Conservation (phyloP, 2,329 filamentous ascomycete species). For the Alternaria panax region DNA sequence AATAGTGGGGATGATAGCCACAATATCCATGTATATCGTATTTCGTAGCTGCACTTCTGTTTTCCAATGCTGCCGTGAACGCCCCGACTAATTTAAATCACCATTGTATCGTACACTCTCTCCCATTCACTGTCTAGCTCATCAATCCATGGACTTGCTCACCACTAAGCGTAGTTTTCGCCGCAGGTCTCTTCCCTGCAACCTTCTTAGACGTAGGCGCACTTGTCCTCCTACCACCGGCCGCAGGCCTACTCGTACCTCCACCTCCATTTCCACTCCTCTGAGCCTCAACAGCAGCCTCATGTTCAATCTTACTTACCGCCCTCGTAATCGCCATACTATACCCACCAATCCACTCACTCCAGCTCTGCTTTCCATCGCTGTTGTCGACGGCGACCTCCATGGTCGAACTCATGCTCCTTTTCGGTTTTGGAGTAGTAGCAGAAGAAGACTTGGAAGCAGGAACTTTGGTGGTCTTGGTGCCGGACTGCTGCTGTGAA, state of each 20-base stretch:
- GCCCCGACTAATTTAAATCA: neutral
- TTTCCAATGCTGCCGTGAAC: neutral
- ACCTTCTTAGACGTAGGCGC: constrained; percentile 13
- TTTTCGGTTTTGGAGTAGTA: constrained; percentile 10
- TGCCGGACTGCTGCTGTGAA: neutral
- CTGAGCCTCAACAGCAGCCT: constrained; percentile 45
- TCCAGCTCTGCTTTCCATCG: constrained; percentile 41
- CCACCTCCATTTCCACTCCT: neutral
- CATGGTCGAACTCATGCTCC: constrained; percentile 19
- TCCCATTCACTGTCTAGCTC: constrained; percentile 13
- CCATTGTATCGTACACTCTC: neutral
- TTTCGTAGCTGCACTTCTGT: neutral
- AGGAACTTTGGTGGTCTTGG: constrained; percentile 5
- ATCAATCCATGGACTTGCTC: constrained; percentile 39
- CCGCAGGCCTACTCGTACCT: neutral
- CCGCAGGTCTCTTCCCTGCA: constrained; percentile 24
- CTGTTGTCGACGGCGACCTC: constrained; percentile 25
- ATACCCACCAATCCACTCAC: constrained; percentile 50
- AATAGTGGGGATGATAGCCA: neutral
- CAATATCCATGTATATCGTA: neutral
- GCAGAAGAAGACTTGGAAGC: neutral
- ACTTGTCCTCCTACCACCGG: constrained; percentile 7
- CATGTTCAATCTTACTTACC: constrained; percentile 48
- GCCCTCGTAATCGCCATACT: constrained; percentile 46
- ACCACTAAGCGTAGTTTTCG: constrained; percentile 32